Base-by-base conservation (phyloP, 192 early-diverging fungal species). In the Umbelopsis vinacea region DNA sequence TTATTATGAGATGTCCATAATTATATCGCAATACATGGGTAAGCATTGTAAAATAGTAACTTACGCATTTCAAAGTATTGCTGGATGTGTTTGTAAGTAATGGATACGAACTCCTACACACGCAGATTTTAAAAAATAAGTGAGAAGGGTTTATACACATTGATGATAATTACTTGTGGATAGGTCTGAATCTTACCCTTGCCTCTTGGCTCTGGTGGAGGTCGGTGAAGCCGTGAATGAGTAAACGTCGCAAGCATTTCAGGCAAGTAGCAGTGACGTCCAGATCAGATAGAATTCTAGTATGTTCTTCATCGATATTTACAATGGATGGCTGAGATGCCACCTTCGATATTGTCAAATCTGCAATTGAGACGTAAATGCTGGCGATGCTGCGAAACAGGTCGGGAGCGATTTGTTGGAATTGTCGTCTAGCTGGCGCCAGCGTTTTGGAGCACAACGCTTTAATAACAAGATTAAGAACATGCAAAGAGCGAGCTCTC, bases 391-490 rank as follows among this genome's bases (percentile, higher is more conserved):
- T 82, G 9, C 82, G 79, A 67, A 95, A 92, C 4, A 94, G 76
- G 14, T 89, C 81, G 17, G 95, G 95, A 45, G 95, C 88, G 6
- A 91, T 81, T 66, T 86, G 75, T 45, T 75, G 67, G 72, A 84
- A 76, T 54, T 75, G 47, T 68, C 54, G 24, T 46, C 66, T 37
- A 6, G 74, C 76, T 14, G 68, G 14, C 37, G 74, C 60, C 24
- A 80, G 74, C 29, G 89, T 90, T 67, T 88, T 87, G 23, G 90
- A 86, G 60, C 89, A 90, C n/a, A 93, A 81, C 35, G 82, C 83
- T 76, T 94, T 96, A 57, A 94, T 79, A 24, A 92, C 88, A 66
- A 90, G 74, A 70, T 93, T 90, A 14, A 97, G 76, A 3, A 88
- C 92, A 52, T 92, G 85, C 35, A 97, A 78, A 29, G 85, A 80